Evolutionary conservation across 306 rosid genomes (phyloP), one percentile per base, ranked within the genome.

Genomic region (Oemleria cerasiformis): DNA sequence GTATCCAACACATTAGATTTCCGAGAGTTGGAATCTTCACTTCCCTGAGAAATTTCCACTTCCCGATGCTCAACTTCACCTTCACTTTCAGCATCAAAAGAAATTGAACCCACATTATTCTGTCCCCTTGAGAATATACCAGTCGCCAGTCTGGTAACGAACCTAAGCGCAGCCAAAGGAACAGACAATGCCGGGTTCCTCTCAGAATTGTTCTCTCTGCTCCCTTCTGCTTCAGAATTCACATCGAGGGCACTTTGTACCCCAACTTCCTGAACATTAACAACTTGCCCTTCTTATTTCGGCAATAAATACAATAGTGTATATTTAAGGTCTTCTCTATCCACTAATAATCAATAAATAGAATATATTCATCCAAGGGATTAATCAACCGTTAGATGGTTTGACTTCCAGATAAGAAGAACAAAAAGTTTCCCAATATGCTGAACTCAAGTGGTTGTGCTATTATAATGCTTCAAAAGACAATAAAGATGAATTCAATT

Each of bases 41-140:
- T 67, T 55, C 78, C 87, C 70, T 71, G 80, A 17, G 75, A 65
- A 57, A 72, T 67, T 53, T 79, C 69, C 13, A 63, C 76, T 59
- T 60, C 80, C 76, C 41, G 75, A 63, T 88, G 81, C 67, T 78
- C 76, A 78, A 51, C 39, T 60, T 84, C 87, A 77, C 59, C 70
- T 68, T 84, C 96, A 71, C 51, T 72, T 61, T 70, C 80, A 15
- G 84, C 73, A 72, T 84, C 90, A 74, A 65, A 45, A 81, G 76
- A 61, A 77, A 30, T 68, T 72, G 85, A 82, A 71, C 86, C 90
- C 50, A 58, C 51, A 77, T 74, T 85, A 64, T 78, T 91, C 81
- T 84, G 91, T 71, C 88, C 96, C 76, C 88, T 85, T 41, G 99
- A 92, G 84, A 95, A 95, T 72, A 95, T 84, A 78, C 97, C 99